Percentiles rank a stretch among this genome's conserved stretches.
Conservation (phyloP, 306 rosid genomes). For the Dryas octopetala region DNA sequence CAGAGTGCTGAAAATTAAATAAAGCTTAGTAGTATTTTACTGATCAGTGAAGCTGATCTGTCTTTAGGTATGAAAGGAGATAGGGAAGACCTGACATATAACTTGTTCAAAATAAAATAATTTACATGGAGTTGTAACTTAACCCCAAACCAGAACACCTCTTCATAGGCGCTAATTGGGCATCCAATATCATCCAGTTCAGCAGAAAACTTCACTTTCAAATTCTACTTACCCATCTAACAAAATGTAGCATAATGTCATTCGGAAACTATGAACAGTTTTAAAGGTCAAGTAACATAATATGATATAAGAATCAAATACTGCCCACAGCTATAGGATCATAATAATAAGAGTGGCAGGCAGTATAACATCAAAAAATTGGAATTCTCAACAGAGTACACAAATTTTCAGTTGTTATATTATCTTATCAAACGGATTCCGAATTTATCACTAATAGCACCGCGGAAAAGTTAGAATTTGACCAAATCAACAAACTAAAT, state of each 20-base stretch:
- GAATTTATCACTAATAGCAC: too few relatives aligned
- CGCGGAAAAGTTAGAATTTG: neutral
- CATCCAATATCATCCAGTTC: neutral
- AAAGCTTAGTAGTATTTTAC: too few relatives aligned
- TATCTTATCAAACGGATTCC: neutral
- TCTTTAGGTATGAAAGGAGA: too few relatives aligned
- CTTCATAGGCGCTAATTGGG: neutral
- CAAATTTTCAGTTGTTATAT: too few relatives aligned
- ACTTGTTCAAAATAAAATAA: neutral
- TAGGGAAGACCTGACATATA: neutral
- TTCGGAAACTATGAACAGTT: neutral
- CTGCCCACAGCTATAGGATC: neutral
- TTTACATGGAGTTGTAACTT: neutral
- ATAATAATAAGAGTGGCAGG: too few relatives aligned
- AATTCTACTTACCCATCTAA: neutral
- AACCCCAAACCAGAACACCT: neutral
- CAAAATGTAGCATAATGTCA: neutral
- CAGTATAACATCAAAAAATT: too few relatives aligned
- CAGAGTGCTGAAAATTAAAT: too few relatives aligned
- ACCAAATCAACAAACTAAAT: neutral
- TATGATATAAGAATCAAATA: neutral
- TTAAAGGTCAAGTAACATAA: neutral
- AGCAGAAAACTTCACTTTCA: too few relatives aligned
- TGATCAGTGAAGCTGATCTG: too few relatives aligned
- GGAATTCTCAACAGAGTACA: too few relatives aligned